A percentile compares a stretch with the other conserved stretches of the same genome.
Evolutionary conservation across 768 basidiomycete species (phyloP).

Genomic region (Lactarius akahatsu): DNA sequence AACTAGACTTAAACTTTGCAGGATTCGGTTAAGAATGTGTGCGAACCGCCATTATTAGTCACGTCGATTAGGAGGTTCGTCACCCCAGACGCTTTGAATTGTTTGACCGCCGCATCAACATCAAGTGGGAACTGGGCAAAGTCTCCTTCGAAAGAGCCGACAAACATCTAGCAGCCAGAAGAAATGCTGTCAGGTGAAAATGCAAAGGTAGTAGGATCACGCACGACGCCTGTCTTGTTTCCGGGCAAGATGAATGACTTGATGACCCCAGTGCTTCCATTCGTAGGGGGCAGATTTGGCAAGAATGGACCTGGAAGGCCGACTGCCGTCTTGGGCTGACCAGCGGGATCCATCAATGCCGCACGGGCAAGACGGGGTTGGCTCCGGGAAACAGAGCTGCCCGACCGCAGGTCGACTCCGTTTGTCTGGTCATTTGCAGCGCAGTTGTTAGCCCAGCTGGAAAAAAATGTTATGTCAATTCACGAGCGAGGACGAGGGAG

Average conservation of each 20-base stretch:
- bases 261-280: constrained; percentile 51
- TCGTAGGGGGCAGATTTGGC: constrained; percentile 46
- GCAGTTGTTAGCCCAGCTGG: constrained; percentile 61
- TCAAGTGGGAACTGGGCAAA: constrained; percentile 54
- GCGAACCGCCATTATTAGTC: constrained; percentile 60
- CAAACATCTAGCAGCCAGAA: constrained; percentile 48
- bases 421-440: constrained; percentile 51
- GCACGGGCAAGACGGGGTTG: constrained; percentile 37
- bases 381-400: neutral
- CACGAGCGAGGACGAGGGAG: neutral
- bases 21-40: neutral
- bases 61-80: constrained; percentile 55
- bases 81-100: constrained; percentile 50
- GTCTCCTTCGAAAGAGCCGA: constrained; percentile 56
- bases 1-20: neutral
- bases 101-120: constrained; percentile 43
- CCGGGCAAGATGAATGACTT: constrained; percentile 57
- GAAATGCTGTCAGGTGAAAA: neutral
- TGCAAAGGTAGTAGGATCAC: constrained; percentile 27
- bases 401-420: constrained; percentile 45
- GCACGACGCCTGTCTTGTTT: constrained; percentile 57
- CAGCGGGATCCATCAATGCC: neutral
- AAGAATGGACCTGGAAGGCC: constrained; percentile 49
- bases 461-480: neutral
- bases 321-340: constrained; percentile 37